These are phyloP conservation scores for Penicillium lividum DNA, from an alignment of 495 filamentous ascomycete species.

Conservation along the genomic window DNA sequence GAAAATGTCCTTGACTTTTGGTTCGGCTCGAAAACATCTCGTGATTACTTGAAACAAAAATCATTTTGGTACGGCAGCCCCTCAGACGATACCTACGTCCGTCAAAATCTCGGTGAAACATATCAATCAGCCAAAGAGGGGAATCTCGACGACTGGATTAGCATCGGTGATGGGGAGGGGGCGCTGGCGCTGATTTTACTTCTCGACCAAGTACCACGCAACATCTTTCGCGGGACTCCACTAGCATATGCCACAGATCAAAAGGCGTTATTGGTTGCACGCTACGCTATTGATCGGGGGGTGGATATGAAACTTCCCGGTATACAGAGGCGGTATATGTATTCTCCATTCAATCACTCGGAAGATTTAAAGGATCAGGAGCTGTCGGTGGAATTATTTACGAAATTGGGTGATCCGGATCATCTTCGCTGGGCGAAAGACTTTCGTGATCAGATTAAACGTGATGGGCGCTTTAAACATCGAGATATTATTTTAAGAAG, in stretches of 20 bases:
- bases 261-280: slow-evolving; percentile 29
- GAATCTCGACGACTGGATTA: slow-evolving; percentile 17
- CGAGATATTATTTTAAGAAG: slow-evolving; percentile 23
- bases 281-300: slow-evolving; percentile 26
- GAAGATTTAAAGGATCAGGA: slow-evolving; percentile 35
- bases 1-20: slow-evolving; percentile 22
- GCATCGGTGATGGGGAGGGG: slow-evolving; percentile 17
- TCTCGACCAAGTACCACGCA: slow-evolving; percentile 39
- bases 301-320: slow-evolving; percentile 29
- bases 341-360: slow-evolving; percentile 37
- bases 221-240: slow-evolving; percentile 32
- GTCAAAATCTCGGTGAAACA: slow-evolving; percentile 12
- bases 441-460: slow-evolving; percentile 18
- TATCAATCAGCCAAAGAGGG: slow-evolving; percentile 18
- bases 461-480: slow-evolving; percentile 27
- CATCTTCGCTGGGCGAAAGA: slow-evolving; percentile 22
- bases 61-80: slow-evolving; percentile 31
- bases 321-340: slow-evolving; percentile 34
- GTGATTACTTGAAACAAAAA: slow-evolving; percentile 21
- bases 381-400: slow-evolving; percentile 25
- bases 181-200: slow-evolving; percentile 35
- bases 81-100: slow-evolving; percentile 21
- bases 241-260: slow-evolving; percentile 33
- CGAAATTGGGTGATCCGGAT: slow-evolving; percentile 21
- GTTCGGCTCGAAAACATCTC: slow-evolving; percentile 22